A percentile compares a stretch with the other conserved stretches of the same genome.
phyloP scores from a whole-genome alignment of 345 rosid genomes.

The Populus pruinosa region DNA sequence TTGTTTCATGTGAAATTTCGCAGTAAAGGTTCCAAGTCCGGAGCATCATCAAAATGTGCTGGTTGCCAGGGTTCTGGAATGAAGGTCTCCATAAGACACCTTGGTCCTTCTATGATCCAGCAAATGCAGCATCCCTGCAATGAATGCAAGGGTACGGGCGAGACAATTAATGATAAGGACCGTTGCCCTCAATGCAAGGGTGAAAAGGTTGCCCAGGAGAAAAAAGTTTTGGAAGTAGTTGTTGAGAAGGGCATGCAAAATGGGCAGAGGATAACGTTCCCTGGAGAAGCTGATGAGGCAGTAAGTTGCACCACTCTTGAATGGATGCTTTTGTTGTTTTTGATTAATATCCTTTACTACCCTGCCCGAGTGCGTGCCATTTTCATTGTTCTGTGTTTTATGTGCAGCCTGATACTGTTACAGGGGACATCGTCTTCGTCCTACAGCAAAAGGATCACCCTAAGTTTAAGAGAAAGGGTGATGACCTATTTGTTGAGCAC shows the following conservation, averaged over 20 bases:
- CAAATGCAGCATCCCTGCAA: conserved; percentile 47
- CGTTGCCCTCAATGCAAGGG: conserved; percentile 42
- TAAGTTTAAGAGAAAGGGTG: conserved; percentile 68
- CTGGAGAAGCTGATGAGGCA: conserved; percentile 43
- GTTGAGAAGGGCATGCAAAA: conserved; percentile 46
- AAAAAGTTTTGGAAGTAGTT: conserved; percentile 38
- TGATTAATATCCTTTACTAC: background rate
- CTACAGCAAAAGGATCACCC: conserved; percentile 68
- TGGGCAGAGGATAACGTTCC: conserved; percentile 39
- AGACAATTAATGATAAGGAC: conserved; percentile 37
- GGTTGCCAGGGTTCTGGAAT: conserved; percentile 41
- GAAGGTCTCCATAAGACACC: conserved; percentile 41
- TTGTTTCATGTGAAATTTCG: background rate
- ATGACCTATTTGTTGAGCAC: conserved; percentile 73
- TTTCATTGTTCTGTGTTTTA: background rate
- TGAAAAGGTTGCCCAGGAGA: conserved; percentile 40
- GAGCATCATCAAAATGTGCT: conserved; percentile 36
- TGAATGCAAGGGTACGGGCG: conserved; percentile 43
- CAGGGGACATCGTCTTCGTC: conserved; percentile 52
- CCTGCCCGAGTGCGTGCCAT: no score
- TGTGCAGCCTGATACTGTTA: conserved; percentile 57
- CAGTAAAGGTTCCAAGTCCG: conserved; percentile 42
- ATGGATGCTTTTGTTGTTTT: background rate
- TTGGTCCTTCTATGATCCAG: conserved; percentile 42
- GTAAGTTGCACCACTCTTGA: conserved; percentile 8